Conservation (phyloP, 495 filamentous ascomycete genomes). For the Hypoxylon rickii region DNA sequence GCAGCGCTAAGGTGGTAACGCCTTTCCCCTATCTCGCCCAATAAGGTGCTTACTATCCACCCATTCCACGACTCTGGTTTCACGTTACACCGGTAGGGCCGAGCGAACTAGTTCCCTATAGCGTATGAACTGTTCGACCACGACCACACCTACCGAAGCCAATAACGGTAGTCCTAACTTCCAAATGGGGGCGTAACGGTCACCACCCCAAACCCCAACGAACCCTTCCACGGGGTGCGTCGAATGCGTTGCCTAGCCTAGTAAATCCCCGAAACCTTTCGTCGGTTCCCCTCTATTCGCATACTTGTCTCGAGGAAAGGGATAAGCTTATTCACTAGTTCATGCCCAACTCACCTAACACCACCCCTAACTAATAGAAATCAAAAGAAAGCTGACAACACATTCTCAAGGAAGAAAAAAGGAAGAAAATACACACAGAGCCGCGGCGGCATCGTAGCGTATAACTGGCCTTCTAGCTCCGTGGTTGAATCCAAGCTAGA, state of each 20-base stretch:
- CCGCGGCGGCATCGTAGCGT: not conserved
- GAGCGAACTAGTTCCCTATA: conserved; percentile 16
- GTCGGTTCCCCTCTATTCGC: conserved; percentile 2
- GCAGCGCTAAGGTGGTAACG: not conserved
- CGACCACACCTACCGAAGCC: conserved; percentile 17
- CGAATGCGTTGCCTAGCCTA: not conserved
- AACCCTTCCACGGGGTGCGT: not conserved
- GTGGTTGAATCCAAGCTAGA: conserved; percentile 11
- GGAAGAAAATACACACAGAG: conserved; percentile 3
- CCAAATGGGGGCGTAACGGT: not conserved
- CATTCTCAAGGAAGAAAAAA: conserved; percentile 7
- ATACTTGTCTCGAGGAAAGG: conserved; percentile 13
- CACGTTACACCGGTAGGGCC: conserved; percentile 28
- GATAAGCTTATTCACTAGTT: conserved; percentile 13
- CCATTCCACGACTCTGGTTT: conserved; percentile 8
- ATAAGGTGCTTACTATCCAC: not conserved
- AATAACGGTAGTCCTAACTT: conserved; percentile 20
- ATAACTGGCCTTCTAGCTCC: conserved; percentile 2
- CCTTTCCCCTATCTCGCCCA: not conserved
- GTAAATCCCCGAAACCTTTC: too few relatives aligned
- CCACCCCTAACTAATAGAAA: conserved; percentile 18
- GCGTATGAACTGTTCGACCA: conserved; percentile 18
- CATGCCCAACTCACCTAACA: conserved; percentile 2
- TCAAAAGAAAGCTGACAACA: conserved; percentile 17
- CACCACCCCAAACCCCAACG: not conserved